Conservation (phyloP, 805 yeast species). For the Zygotorulaspora danielsina region DNA sequence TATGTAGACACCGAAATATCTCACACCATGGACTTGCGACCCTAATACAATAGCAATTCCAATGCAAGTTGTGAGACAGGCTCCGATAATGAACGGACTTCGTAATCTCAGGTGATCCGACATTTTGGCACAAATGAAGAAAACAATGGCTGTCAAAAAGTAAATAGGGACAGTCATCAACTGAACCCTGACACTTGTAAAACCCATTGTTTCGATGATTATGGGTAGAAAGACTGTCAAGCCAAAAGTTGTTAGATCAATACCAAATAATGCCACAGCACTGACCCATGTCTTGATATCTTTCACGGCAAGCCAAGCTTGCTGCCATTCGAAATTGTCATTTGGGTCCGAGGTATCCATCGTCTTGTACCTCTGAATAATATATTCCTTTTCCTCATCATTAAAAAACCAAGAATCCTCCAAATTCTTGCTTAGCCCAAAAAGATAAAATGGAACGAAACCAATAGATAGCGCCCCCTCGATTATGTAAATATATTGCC, state of each 20-base stretch:
- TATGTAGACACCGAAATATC: slow-evolving; percentile 39
- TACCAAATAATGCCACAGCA: slow-evolving; percentile 38
- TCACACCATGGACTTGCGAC: slow-evolving; percentile 34
- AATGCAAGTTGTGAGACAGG: slow-evolving; percentile 32
- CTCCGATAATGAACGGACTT: slow-evolving; percentile 38
- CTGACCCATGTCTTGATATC: slow-evolving; percentile 34
- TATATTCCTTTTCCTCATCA: slow-evolving; percentile 38
- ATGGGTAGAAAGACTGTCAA: slow-evolving; percentile 43
- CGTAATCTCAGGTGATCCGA: slow-evolving; percentile 55
- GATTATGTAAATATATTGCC: slow-evolving; percentile 49
- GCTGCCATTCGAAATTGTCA: slow-evolving; percentile 37
- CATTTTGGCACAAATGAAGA: slow-evolving; percentile 55
- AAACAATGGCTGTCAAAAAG: slow-evolving; percentile 67
- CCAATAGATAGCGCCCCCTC: slow-evolving; percentile 46
- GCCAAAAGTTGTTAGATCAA: slow-evolving; percentile 40
- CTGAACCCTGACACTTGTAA: slow-evolving; percentile 70
- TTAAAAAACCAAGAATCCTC: slow-evolving; percentile 40
- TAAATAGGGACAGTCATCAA: slow-evolving; percentile 83
- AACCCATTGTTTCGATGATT: slow-evolving; percentile 33
- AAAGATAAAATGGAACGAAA: slow-evolving; percentile 35
- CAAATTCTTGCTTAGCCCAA: slow-evolving; percentile 41
- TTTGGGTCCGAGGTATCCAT: slow-evolving; percentile 38
- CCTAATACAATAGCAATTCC: slow-evolving; percentile 37
- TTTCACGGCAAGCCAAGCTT: slow-evolving; percentile 31
- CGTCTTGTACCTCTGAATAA: slow-evolving; percentile 35